Evolutionary conservation across 2,329 filamentous ascomycete species (phyloP), one percentile per base, ranked within the genome.

Genomic region (Arthrobotrys sinensis): DNA sequence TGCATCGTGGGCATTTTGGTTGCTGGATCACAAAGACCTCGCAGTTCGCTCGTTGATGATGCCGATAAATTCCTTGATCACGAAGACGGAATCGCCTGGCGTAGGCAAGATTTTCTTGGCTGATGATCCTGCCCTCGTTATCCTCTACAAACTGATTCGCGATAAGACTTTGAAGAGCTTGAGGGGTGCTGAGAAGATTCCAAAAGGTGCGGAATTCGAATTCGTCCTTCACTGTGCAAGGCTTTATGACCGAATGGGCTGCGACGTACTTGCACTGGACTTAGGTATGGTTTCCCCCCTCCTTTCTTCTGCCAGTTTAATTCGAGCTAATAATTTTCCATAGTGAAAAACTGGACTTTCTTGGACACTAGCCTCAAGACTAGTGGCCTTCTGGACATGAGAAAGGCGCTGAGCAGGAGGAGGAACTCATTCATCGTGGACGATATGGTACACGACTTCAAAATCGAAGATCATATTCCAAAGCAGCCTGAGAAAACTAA

Each of bases 1-100:
- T 75, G 93, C 94, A 10, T 96, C 92, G 0, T 99, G 96, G 96
- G 93, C 93, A 1, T 97, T 97, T 83, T 97, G 93, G 91, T 93
- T 97, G 88, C 87, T 98, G 4, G 90, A 90, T 43, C 89, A 92
- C 79, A 90, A 91, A 77, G 92, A 96, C 80, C 92, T 94, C 87
- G 92, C 95, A 4, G 93, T 97, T 5, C 90, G 93, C 65, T 90
- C 92, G 5, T 86, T 99, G 2, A 91, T 97, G 81, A 91, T 93
- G 85, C 94, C 94, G 91, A 92, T 79, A 90, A 89, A 0, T 87
- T 97, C 0, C 85, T 96, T 7, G 89, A 91, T 76, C 91, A 90
- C 0, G 90, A 91, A 0, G 88, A 88, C 71, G 90, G 76, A 79
- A 52, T 68, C 89, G 0, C 90, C 91, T 0, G 91, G 91, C 80